These are phyloP conservation scores for Rhodotorula diobovata DNA, from an alignment of 768 basidiomycete species.

Conservation along the genomic window DNA sequence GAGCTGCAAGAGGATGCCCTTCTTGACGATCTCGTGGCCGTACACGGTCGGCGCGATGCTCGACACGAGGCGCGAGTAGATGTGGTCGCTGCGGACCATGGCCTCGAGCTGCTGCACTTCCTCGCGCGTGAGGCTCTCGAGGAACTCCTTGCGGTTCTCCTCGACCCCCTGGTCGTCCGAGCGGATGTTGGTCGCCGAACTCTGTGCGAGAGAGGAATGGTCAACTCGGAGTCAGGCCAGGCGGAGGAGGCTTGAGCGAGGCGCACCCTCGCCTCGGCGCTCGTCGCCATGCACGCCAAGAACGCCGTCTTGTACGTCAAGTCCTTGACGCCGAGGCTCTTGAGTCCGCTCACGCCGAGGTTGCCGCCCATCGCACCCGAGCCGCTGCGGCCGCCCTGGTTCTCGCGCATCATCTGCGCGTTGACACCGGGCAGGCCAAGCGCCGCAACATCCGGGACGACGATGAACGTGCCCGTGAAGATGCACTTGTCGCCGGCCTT, in stretches of 20 bases:
- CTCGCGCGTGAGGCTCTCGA: slow-evolving; percentile 80
- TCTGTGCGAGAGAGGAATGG: slow-evolving; percentile 51
- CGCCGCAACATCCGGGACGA: slow-evolving; percentile 96
- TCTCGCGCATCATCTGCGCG: slow-evolving; percentile 83
- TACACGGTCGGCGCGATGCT: slow-evolving; percentile 98
- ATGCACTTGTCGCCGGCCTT: slow-evolving; percentile 99
- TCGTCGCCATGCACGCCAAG: slow-evolving; percentile 93
- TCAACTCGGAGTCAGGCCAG: neutral
- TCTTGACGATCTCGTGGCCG: slow-evolving; percentile 98
- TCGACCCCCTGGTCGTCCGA: slow-evolving; percentile 71
- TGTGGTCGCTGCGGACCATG: slow-evolving; percentile 92
- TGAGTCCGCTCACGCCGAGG: slow-evolving; percentile 82
- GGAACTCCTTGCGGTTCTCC: slow-evolving; percentile 64
- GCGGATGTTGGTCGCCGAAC: slow-evolving; percentile 72
- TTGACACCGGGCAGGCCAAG: slow-evolving; percentile 92
- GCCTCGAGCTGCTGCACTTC: slow-evolving; percentile 90
- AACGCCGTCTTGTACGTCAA: slow-evolving; percentile 98
- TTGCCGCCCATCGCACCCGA: slow-evolving; percentile 57
- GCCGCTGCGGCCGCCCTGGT: slow-evolving; percentile 59
- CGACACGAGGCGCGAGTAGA: slow-evolving; percentile 86
- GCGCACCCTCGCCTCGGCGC: slow-evolving; percentile 78
- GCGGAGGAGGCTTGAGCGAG: slow-evolving; percentile 5
- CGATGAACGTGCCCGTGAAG: slow-evolving; percentile 96
- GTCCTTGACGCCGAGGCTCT: slow-evolving; percentile 89
- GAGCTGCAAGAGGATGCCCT: slow-evolving; percentile 87